Conservation (phyloP, 140 eudicot genomes). For the Erigeron philadelphicus region DNA sequence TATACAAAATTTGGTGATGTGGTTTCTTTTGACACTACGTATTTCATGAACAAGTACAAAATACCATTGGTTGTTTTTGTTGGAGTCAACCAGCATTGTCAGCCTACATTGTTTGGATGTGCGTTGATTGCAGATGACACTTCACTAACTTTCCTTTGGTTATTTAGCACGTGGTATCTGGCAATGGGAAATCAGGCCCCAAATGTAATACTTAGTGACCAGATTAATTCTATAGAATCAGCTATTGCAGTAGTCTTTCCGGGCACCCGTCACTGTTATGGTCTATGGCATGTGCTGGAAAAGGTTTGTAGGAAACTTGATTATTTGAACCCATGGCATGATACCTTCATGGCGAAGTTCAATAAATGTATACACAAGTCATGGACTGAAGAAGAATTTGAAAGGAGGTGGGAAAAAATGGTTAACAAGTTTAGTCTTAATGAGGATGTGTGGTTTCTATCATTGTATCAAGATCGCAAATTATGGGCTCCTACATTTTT, state of each 20-base stretch:
- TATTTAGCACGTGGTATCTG: slow-evolving; percentile 66
- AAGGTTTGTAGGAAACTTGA: slow-evolving; percentile 53
- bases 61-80: slow-evolving; percentile 67
- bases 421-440: slow-evolving; percentile 48
- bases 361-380: slow-evolving; percentile 59
- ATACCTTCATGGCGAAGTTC: slow-evolving; percentile 52
- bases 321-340: slow-evolving; percentile 58
- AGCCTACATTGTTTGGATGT: slow-evolving; percentile 76
- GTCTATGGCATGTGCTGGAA: slow-evolving; percentile 59
- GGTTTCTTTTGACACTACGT: slow-evolving; percentile 70
- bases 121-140: slow-evolving; percentile 80
- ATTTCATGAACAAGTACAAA: slow-evolving; percentile 54
- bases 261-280: slow-evolving; percentile 47
- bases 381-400: slow-evolving; percentile 60
- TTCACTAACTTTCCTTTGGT: slow-evolving; percentile 57
- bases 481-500: slow-evolving; percentile 70
- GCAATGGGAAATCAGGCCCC: slow-evolving; percentile 80
- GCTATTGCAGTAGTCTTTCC: slow-evolving; percentile 58
- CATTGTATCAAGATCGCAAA: slow-evolving; percentile 60
- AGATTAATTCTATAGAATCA: slow-evolving; percentile 49
- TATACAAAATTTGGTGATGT: slow-evolving; percentile 61
- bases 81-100: slow-evolving; percentile 76
- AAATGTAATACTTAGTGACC: slow-evolving; percentile 58
- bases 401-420: slow-evolving; percentile 63
- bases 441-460: slow-evolving; percentile 63